Conservation (phyloP, 306 rosid species). For the Notholithocarpus densiflorus region DNA sequence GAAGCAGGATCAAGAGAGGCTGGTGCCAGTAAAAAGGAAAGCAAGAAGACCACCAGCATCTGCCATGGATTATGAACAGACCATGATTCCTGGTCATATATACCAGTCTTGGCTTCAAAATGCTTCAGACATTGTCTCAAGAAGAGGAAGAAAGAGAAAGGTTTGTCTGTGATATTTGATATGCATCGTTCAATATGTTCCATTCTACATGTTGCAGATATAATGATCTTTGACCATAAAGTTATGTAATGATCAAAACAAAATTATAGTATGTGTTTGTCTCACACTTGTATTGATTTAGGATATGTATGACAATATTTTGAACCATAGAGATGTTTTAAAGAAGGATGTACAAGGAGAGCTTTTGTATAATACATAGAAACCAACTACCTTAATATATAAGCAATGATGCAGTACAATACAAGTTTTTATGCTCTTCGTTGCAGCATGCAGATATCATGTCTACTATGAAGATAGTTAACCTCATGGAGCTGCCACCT, state of each 20-base stretch:
- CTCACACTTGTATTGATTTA: not conserved
- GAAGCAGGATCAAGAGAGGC: slow-evolving; percentile 45
- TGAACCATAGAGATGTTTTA: not conserved
- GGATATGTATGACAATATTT: not conserved
- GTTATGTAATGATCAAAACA: not conserved
- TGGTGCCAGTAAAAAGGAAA: slow-evolving; percentile 44
- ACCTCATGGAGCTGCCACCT: slow-evolving; percentile 78
- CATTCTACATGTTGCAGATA: not conserved
- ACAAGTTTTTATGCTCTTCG: slow-evolving; percentile 4
- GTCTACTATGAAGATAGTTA: slow-evolving; percentile 47
- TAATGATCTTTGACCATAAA: not conserved
- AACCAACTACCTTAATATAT: not conserved
- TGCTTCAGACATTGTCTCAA: slow-evolving; percentile 55
- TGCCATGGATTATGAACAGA: slow-evolving; percentile 68
- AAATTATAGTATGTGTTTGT: not conserved
- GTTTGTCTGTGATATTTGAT: slow-evolving; percentile 34
- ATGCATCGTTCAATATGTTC: slow-evolving; percentile 16
- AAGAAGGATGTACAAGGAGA: not conserved
- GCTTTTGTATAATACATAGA: not conserved
- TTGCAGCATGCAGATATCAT: slow-evolving; percentile 40
- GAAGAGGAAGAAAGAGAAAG: slow-evolving; percentile 63
- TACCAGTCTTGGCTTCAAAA: slow-evolving; percentile 82
- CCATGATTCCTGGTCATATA: slow-evolving; percentile 60
- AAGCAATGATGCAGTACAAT: not conserved
- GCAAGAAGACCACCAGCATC: slow-evolving; percentile 30